Evolutionary conservation across 2,329 filamentous ascomycete species (phyloP), one percentile per base, ranked within the genome.

Genomic region (Knufia fluminis): DNA sequence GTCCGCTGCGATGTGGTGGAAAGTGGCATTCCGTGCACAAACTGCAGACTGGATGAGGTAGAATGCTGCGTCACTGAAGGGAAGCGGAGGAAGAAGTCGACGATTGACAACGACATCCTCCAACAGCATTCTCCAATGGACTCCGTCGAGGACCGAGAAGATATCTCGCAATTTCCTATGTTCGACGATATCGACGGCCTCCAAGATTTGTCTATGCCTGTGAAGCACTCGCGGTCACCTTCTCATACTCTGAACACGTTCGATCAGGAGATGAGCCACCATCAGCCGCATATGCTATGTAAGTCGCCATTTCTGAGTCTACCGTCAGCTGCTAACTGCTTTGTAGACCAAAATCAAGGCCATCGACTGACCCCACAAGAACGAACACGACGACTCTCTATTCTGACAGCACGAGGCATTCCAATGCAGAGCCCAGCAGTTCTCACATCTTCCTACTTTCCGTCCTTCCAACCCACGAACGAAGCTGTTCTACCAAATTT

Each of bases 1-100:
- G 90, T 96, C 36, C 80, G 90, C 50, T 96, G 90, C 71, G 90
- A 96, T 71, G 89, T 95, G 50, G 88, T 92, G 52, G 88, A 94
- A 66, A 79, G 80, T 66, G 84, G 85, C 43, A 83, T 83, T 38
- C 88, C 88, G 1, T 94, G 88, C 66, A 89, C 86, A 49, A 94
- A 94, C 67, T 94, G 88, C 69, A 76, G 86, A 19, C 60, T 73
- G 57, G 72, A 74, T 51, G 70, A 72, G 54, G 71, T 74, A 40
- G 67, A 71, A 55, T 75, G 72, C 56, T 61, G 83, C 49, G 80
- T 86, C 20, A 82, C 83, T 57, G 82, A 94, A 67, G 91, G 86
- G 71, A 86, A 88, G 60, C 80, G 89, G 61, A 83, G 88, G 76
- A 54, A 57, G 32, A 88, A 86, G 84, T 89, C 69, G 79, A 83